Conservation (phyloP, 768 basidiomycete species). For the Multifurca ochricompacta region DNA sequence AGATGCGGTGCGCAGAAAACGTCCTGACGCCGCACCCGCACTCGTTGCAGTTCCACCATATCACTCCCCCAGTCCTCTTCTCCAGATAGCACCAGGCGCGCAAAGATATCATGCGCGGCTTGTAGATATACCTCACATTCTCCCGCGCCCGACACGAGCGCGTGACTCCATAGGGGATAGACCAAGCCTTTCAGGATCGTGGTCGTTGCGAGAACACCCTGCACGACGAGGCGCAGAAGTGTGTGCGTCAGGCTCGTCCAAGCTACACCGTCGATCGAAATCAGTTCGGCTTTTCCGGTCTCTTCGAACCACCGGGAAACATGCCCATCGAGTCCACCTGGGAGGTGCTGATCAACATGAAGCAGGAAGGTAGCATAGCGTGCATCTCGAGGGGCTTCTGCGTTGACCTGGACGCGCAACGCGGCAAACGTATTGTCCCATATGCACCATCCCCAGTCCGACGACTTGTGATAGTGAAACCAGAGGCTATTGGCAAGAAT, state of each 20-base stretch:
- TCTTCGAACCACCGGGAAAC: constrained; percentile 68
- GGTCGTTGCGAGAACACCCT: constrained; percentile 62
- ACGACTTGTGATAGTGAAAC: constrained; percentile 71
- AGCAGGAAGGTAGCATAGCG: constrained; percentile 65
- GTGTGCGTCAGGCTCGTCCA: constrained; percentile 63
- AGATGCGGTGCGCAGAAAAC: constrained; percentile 66
- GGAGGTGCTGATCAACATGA: constrained; percentile 71
- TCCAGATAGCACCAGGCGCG: constrained; percentile 48
- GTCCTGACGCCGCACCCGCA: constrained; percentile 59
- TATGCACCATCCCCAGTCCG: constrained; percentile 73
- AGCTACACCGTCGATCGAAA: constrained; percentile 47
- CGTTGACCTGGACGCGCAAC: constrained; percentile 50
- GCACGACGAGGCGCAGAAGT: constrained; percentile 54
- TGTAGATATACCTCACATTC: constrained; percentile 45
- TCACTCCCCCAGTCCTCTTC: constrained; percentile 39
- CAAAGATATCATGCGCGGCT: constrained; percentile 57
- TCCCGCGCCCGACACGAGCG: constrained; percentile 33
- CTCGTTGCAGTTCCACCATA: constrained; percentile 58
- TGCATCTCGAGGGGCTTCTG: constrained; percentile 46
- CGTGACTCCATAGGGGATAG: constrained; percentile 69
- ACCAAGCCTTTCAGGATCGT: constrained; percentile 67
- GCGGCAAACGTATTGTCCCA: constrained; percentile 80
- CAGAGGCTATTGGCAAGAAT: constrained; percentile 70
- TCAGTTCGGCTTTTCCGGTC: constrained; percentile 55
- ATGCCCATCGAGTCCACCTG: constrained; percentile 60